These are phyloP conservation scores for Talaromyces sp. DNA, from an alignment of 2,329 filamentous ascomycete species.

Conservation along the genomic window DNA sequence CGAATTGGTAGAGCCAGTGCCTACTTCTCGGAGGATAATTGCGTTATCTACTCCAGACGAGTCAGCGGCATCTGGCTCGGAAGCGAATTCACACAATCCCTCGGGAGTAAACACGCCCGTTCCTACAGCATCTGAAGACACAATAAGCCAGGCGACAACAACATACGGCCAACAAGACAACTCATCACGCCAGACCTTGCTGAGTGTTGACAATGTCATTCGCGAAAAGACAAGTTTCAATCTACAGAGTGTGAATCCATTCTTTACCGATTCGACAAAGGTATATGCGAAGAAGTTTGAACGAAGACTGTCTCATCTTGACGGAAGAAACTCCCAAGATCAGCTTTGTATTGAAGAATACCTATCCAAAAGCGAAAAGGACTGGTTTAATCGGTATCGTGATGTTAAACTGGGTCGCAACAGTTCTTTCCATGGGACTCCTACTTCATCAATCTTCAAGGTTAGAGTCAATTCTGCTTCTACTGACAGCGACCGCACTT, in stretches of 20 bases:
- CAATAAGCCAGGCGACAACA: background rate
- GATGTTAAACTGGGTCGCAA: constrained; percentile 26
- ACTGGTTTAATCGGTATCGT: constrained; percentile 54
- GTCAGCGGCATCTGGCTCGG: background rate
- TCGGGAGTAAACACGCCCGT: constrained; percentile 4
- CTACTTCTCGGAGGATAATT: background rate
- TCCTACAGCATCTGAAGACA: background rate
- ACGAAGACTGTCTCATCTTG: constrained; percentile 48
- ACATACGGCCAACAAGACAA: background rate
- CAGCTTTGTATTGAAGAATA: constrained; percentile 57
- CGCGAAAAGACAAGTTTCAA: constrained; percentile 52
- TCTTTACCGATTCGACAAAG: constrained; percentile 56
- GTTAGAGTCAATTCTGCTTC: background rate
- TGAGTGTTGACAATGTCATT: constrained; percentile 32
- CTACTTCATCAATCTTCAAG: constrained; percentile 16
- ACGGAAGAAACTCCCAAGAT: constrained; percentile 48
- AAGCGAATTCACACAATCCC: background rate
- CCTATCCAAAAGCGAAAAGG: constrained; percentile 55
- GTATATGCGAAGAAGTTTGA: constrained; percentile 53
- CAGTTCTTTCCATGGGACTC: constrained; percentile 37
- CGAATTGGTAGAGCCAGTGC: background rate
- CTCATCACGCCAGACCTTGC: constrained; percentile 5
- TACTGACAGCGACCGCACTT: background rate
- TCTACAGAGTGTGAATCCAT: constrained; percentile 57
- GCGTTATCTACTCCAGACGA: constrained; percentile 1